A percentile compares a stretch with the other conserved stretches of the same genome.
Evolutionary conservation across 2,329 filamentous ascomycete genomes (phyloP).

Genomic region (Cladosporium colombiae): DNA sequence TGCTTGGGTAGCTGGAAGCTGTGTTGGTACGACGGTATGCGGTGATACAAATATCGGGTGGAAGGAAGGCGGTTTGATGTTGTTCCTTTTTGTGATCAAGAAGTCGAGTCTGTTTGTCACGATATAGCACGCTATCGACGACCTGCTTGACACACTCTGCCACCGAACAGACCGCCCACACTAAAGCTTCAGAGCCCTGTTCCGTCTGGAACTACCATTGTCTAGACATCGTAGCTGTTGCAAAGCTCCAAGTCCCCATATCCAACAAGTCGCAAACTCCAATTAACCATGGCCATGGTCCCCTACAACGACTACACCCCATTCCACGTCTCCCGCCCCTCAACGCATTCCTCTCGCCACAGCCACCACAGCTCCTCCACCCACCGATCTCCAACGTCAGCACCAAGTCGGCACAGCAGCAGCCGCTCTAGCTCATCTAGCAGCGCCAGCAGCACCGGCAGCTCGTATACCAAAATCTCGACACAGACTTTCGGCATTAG

Average conservation of each 20-base stretch:
- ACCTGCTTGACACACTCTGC: neutral
- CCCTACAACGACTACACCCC: neutral
- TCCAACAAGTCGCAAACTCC: neutral
- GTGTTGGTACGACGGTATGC: neutral
- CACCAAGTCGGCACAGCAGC: neutral
- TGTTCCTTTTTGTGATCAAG: neutral
- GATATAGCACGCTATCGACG: neutral
- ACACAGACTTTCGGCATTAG: conserved; percentile 9
- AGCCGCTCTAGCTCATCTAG: neutral
- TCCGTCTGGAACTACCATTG: neutral
- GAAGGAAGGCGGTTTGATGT: neutral
- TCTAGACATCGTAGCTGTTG: neutral
- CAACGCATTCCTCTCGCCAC: neutral
- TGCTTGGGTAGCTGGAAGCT: neutral
- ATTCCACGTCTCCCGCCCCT: neutral
- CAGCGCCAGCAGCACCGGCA: neutral
- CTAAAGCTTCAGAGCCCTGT: neutral
- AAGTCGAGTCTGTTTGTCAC: neutral
- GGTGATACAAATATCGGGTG: neutral
- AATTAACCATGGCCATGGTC: neutral
- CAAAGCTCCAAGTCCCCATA: neutral
- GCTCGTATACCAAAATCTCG: neutral
- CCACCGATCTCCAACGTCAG: neutral
- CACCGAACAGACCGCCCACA: neutral
- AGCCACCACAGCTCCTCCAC: neutral